Conservation (phyloP, 2,329 filamentous ascomycete species). For the Ceratocystis variospora region DNA sequence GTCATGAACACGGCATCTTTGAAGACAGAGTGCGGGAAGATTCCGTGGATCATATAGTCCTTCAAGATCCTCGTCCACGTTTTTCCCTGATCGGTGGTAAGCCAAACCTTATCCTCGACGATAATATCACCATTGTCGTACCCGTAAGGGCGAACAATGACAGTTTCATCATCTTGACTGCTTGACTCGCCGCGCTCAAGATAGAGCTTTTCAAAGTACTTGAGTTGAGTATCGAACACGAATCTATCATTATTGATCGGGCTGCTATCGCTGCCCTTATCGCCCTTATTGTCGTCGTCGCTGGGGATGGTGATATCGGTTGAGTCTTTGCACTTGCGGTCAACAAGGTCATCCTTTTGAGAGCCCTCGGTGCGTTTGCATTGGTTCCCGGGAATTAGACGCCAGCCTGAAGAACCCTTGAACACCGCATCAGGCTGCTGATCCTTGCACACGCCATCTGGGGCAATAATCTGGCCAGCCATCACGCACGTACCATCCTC, state of each 20-base stretch:
- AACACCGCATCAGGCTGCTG: constrained; percentile 56
- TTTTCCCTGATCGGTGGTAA: constrained; percentile 80
- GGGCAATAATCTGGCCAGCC: constrained; percentile 47
- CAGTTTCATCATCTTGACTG: constrained; percentile 55
- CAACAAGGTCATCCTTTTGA: constrained; percentile 57
- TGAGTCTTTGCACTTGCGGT: constrained; percentile 56
- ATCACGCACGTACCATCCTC: constrained; percentile 57
- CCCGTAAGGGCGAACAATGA: constrained; percentile 40
- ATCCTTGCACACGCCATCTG: constrained; percentile 58
- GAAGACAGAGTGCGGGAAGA: constrained; percentile 67
- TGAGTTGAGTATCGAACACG: constrained; percentile 46
- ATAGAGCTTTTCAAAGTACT: constrained; percentile 49
- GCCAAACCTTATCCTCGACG: constrained; percentile 47
- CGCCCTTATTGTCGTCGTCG: constrained; percentile 10
- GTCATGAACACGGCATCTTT: constrained; percentile 81
- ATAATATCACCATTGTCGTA: constrained; percentile 23
- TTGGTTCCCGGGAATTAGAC: constrained; percentile 72
- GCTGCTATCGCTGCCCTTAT: constrained; percentile 34
- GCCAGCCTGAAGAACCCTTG: constrained; percentile 77
- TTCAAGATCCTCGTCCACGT: constrained; percentile 60
- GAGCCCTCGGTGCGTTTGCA: constrained; percentile 48
- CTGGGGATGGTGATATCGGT: constrained; percentile 26
- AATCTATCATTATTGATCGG: constrained; percentile 49
- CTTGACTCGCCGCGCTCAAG: constrained; percentile 61
- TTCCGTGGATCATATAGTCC: constrained; percentile 52